Evolutionary conservation across 306 rosid genomes (phyloP).

Genomic region (Adenanthera pavonina): DNA sequence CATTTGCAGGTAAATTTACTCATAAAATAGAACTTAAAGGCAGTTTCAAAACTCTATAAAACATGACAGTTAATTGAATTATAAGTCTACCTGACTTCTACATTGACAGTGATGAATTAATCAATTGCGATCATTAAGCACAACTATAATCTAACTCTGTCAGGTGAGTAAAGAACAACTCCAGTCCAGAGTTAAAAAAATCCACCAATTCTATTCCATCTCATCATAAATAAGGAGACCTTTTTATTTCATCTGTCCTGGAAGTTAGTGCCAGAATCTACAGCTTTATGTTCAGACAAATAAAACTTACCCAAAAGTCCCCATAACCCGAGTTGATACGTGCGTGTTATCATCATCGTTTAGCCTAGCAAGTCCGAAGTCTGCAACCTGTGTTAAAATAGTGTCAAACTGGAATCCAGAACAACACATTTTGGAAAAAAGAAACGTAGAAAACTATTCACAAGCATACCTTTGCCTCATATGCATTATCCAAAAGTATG

Average conservation of each 20-base stretch:
- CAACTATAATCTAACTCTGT: background rate
- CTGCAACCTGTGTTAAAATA: conserved; percentile 76
- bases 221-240: background rate
- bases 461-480: conserved; percentile 71
- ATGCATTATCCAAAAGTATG: conserved; percentile 81
- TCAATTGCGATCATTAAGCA: background rate
- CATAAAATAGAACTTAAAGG: conserved; percentile 1
- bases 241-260: background rate
- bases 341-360: conserved; percentile 75
- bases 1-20: background rate
- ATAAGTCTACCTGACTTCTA: background rate
- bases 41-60: conserved; percentile 10
- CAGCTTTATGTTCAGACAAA: conserved; percentile 5
- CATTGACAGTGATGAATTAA: conserved; percentile 14
- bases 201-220: conserved; percentile 11
- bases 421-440: background rate
- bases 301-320: conserved; percentile 90
- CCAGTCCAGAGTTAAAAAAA: background rate
- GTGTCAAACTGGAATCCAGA: conserved; percentile 32
- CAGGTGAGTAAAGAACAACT: background rate
- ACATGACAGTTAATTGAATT: background rate
- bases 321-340: conserved; percentile 96
- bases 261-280: conserved; percentile 11
- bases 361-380: conserved; percentile 93
- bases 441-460: background rate